Evolutionary conservation across 2,329 filamentous ascomycete genomes (phyloP), one percentile per base, ranked within the genome.

Genomic region (Fusarium sp.): DNA sequence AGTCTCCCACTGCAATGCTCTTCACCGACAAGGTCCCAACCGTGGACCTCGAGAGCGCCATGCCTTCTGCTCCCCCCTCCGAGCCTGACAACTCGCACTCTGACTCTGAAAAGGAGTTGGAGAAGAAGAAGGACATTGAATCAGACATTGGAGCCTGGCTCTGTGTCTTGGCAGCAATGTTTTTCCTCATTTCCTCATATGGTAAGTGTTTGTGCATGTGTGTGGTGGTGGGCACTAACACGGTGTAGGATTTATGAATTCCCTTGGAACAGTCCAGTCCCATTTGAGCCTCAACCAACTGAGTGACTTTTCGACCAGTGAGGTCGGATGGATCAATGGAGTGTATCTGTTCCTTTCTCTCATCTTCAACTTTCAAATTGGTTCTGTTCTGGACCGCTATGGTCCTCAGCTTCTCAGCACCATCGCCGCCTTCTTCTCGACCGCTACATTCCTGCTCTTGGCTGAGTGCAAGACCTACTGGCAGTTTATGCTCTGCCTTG

Each of bases 271-370:
- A 0, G 75, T 88, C 1, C 86, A 88, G 69, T 81, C 85, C 41
- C 84, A 87, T 52, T 81, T 87, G 35, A 81, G 81, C 34, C 78
- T 77, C 0, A 79, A 88, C 68, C 84, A 88, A 71, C 78, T 88
- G 0, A 76, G 81, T 0, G 66, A 71, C 8, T 86, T 86, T 58
- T 82, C 80, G 5, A 76, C 83, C 1, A 76, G 84, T 4, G 82
- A 87, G 48, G 81, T 88, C 0, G 86, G 85, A 10, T 88, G 86
- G 86, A 86, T 88, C 50, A 82, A 83, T 0, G 85, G 85, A 1
- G 72, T 86, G 0, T 83, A 86, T 27, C 82, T 84, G 6, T 87
- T 85, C n/a, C 75, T 87, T 4, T 80, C 83, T 0, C 76, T 87
- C 0, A 82, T 85, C 32, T 79, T 86, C 4, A 85, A 84, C 7